Conservation (phyloP, 2,329 filamentous ascomycete genomes). For the Lachnellula subtilissima region DNA sequence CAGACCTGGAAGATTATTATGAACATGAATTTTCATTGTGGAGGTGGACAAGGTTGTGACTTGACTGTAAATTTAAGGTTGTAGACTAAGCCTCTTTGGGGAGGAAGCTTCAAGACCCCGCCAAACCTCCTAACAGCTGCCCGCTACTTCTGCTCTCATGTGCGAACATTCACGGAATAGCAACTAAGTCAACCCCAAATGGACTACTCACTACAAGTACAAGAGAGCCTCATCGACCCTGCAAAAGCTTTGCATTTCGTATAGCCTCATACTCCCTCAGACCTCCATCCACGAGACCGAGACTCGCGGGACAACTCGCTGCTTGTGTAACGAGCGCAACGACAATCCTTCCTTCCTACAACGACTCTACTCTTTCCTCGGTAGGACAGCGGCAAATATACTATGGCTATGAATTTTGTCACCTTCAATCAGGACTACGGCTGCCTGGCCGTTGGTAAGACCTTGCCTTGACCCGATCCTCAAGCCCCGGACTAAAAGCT, state of each 20-base stretch:
- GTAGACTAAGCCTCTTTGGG: not conserved
- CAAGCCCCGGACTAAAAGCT: slow-evolving; percentile 4
- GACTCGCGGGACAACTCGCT: not conserved
- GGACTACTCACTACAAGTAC: not conserved
- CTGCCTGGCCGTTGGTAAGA: slow-evolving; percentile 86
- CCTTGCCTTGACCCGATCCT: not conserved
- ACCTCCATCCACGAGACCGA: too few relatives aligned
- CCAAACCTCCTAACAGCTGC: not conserved
- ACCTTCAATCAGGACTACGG: slow-evolving; percentile 99
- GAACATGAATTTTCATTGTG: not conserved
- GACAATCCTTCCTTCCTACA: too few relatives aligned
- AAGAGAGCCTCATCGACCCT: not conserved
- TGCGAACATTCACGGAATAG: not conserved
- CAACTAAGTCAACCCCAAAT: slow-evolving; percentile 4
- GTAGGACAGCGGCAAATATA: slow-evolving; percentile 19
- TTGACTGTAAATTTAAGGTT: slow-evolving; percentile 2
- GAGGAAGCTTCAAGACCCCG: not conserved
- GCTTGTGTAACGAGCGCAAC: not conserved
- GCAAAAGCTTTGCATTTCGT: slow-evolving; percentile 4
- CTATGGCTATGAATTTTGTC: slow-evolving; percentile 89
- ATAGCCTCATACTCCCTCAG: slow-evolving; percentile 3
- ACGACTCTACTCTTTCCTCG: too few relatives aligned
- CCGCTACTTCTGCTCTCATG: not conserved
- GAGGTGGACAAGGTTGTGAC: not conserved
- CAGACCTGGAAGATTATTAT: too few relatives aligned